Base-by-base conservation (phyloP, 1,284 basidiomycete genomes). In the Ustilago cynodontis region DNA sequence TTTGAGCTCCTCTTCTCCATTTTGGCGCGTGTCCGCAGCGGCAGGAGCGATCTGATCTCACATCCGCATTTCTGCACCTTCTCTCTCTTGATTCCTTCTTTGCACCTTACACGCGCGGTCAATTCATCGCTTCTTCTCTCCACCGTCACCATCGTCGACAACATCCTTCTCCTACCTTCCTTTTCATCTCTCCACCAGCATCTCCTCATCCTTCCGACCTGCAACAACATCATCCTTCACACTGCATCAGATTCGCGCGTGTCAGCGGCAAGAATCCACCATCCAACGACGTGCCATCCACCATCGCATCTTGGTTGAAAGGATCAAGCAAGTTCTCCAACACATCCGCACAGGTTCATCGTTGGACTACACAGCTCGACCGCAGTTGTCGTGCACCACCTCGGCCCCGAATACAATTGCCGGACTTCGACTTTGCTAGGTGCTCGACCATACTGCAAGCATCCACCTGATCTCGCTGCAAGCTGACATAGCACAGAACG, bases 1-100 rank as follows among this genome's bases (percentile, higher is more conserved):
- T 51, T 33, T 33, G 31, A 33, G n/a, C n/a, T n/a, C n/a, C n/a
- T n/a, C n/a, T 24, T 29, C n/a, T 33, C 22, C 50, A 22, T 26
- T 26, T 52, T 35, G 54, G 54, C 54, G 54, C 54, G 54, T 56
- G 39, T 56, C 37, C n/a, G n/a, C n/a, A 3, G 51, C 29, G n/a
- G 51, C 28, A 52, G 28, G 18, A 47, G 55, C 55, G 43, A 57
- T 57, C 55, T 33, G 55, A 57, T 57, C 55, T 57, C 54, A 28
- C 26, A 28, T 26, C 22, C 26, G 47, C 26, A 9, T 29, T 54
- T 24, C 35, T 28, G 8, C 22, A 10, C 49, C 7, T 24, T 52
- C 29, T 52, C 18, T 52, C 50, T 33, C 18, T 52, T 3, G n/a
- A 28, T 54, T n/a, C 14, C 35, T 54, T 24, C 33, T 35, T 47